Evolutionary conservation across 371 early-diverging fungal species (phyloP).

Genomic region (Mortierella sp.): DNA sequence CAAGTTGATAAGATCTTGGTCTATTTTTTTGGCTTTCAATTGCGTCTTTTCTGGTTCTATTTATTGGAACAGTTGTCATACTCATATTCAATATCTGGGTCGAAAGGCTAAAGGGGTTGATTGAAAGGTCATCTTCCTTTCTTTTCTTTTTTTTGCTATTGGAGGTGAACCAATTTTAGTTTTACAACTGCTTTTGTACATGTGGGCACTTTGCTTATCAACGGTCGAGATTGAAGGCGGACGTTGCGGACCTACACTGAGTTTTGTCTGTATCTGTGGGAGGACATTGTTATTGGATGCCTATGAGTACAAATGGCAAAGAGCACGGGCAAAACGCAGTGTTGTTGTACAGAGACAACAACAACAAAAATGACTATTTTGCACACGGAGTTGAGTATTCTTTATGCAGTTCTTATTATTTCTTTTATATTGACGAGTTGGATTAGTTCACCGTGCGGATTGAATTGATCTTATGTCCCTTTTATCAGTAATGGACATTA

Average conservation of each 20-base stretch:
- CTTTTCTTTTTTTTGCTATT: no score
- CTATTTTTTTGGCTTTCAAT: neutral
- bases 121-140: neutral
- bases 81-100: neutral
- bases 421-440: slow-evolving; percentile 12
- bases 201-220: slow-evolving; percentile 3
- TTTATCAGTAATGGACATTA: neutral
- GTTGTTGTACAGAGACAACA: slow-evolving; percentile 3
- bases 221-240: neutral
- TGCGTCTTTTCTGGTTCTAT: slow-evolving; percentile 13
- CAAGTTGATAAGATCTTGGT: slow-evolving; percentile 44
- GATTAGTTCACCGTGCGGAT: slow-evolving; percentile 17
- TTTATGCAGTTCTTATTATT: neutral
- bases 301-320: neutral
- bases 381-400: slow-evolving; percentile 6
- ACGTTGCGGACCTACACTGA: slow-evolving; percentile 10
- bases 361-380: neutral
- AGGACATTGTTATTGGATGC: neutral
- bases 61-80: neutral
- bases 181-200: neutral
- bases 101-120: neutral
- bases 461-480: slow-evolving; percentile 5
- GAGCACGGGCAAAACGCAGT: neutral
- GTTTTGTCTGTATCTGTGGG: slow-evolving; percentile 12
- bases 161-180: neutral